Evolutionary conservation across 2,329 filamentous ascomycete genomes (phyloP).

Genomic region (Berkeleyomyces basicola): DNA sequence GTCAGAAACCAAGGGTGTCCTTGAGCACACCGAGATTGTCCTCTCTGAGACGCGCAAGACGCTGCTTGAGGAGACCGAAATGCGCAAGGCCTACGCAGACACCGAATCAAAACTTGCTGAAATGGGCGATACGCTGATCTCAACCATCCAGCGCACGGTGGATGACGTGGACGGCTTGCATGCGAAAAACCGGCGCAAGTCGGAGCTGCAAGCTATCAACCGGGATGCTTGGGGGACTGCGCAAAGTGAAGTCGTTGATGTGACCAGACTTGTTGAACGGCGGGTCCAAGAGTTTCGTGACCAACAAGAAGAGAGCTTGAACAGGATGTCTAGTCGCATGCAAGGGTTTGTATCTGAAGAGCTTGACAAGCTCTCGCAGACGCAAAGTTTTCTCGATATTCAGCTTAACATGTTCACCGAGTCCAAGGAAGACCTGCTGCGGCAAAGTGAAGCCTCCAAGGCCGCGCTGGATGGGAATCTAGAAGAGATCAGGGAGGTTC

Average conservation of each 20-base stretch:
- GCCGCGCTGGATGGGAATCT: conserved; percentile 82
- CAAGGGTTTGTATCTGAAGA: conserved; percentile 47
- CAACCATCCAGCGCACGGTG: conserved; percentile 62
- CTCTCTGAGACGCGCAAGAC: conserved; percentile 59
- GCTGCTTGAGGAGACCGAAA: conserved; percentile 60
- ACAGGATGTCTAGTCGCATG: conserved; percentile 53
- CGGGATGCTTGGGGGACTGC: conserved; percentile 62
- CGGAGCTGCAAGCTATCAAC: conserved; percentile 68
- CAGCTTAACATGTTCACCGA: conserved; percentile 51
- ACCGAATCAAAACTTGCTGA: conserved; percentile 64
- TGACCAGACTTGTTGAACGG: conserved; percentile 61
- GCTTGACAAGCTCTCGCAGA: conserved; percentile 42
- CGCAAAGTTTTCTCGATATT: conserved; percentile 52
- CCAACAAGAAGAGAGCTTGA: conserved; percentile 56
- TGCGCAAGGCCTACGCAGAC: conserved; percentile 69
- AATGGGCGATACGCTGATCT: conserved; percentile 60
- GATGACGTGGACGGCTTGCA: conserved; percentile 66
- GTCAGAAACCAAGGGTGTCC: conserved; percentile 61
- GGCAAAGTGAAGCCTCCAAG: conserved; percentile 51
- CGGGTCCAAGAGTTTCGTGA: conserved; percentile 56
- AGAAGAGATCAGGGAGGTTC: conserved; percentile 52
- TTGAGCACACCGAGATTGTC: conserved; percentile 78
- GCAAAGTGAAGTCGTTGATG: conserved; percentile 56
- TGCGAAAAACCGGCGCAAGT: conserved; percentile 73
- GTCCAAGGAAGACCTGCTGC: conserved; percentile 50